phyloP scores from a whole-genome alignment of 495 filamentous ascomycete species.

The Lophiotrema nucula region DNA sequence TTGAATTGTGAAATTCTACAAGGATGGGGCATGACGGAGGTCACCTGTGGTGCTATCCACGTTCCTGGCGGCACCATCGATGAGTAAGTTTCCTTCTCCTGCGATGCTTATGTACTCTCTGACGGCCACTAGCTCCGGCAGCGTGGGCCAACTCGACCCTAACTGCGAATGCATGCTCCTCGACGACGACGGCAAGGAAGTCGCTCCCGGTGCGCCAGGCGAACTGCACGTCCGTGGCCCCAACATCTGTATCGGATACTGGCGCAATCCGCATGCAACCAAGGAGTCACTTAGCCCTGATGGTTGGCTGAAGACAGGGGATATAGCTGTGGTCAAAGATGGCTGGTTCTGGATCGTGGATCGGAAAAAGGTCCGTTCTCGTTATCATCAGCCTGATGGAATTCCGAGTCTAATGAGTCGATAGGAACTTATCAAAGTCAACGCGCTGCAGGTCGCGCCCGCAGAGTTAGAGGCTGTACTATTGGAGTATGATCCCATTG shows the following conservation, averaged over 20 bases:
- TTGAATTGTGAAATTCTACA: slow-evolving; percentile 38
- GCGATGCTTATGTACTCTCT: not conserved
- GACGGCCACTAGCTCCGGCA: slow-evolving; percentile 30
- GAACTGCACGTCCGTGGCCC: slow-evolving; percentile 42
- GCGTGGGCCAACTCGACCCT: slow-evolving; percentile 37
- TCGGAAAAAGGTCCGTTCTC: slow-evolving; percentile 37
- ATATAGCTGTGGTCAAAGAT: slow-evolving; percentile 39
- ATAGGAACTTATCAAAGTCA: slow-evolving; percentile 48
- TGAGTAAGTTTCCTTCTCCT: slow-evolving; percentile 24
- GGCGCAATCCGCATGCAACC: slow-evolving; percentile 39
- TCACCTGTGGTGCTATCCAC: slow-evolving; percentile 37
- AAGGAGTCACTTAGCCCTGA: slow-evolving; percentile 34
- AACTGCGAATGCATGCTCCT: slow-evolving; percentile 40
- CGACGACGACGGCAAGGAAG: slow-evolving; percentile 42
- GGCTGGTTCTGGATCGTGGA: slow-evolving; percentile 43
- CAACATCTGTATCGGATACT: slow-evolving; percentile 40
- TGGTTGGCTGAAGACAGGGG: slow-evolving; percentile 41
- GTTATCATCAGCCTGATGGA: not conserved
- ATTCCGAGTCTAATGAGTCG: not conserved
- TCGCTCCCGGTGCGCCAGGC: slow-evolving; percentile 35
- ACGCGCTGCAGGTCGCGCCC: slow-evolving; percentile 47
- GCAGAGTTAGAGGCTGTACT: slow-evolving; percentile 49
- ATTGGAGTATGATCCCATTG: slow-evolving; percentile 41
- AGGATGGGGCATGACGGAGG: slow-evolving; percentile 44
- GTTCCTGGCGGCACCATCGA: slow-evolving; percentile 35